phyloP scores from a whole-genome alignment of 371 early-diverging fungal species.

The Dipsacomyces acuminosporus region DNA sequence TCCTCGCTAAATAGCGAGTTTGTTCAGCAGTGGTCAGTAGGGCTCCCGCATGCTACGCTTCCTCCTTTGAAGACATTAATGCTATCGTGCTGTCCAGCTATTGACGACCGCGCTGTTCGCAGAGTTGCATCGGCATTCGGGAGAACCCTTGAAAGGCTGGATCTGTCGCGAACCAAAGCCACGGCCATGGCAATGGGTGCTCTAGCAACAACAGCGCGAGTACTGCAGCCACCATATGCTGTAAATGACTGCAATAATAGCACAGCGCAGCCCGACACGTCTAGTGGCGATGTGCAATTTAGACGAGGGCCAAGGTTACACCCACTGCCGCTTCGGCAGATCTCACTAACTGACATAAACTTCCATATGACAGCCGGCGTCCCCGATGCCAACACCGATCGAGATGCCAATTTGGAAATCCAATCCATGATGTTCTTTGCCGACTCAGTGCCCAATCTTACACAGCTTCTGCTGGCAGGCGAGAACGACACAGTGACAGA shows the following conservation, averaged over 20 bases:
- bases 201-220: conserved; percentile 1
- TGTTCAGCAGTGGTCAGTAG: background rate
- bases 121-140: conserved; percentile 20
- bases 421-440: conserved; percentile 8
- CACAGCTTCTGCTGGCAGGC: conserved; percentile 18
- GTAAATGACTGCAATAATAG: no score
- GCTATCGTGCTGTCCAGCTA: conserved; percentile 6
- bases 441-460: conserved; percentile 8
- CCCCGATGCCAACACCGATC: background rate
- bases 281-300: no score
- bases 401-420: background rate
- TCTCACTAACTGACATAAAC: background rate
- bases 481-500: conserved; percentile 19
- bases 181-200: background rate
- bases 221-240: no score
- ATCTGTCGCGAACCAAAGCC: conserved; percentile 7
- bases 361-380: background rate
- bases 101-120: conserved; percentile 8
- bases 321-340: background rate
- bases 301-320: no score
- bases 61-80: conserved; percentile 13
- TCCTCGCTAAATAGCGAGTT: no score
- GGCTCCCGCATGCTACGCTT: background rate
- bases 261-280: no score
- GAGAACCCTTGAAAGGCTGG: conserved; percentile 9